Evolutionary conservation across 2,329 filamentous ascomycete species (phyloP), one percentile per base, ranked within the genome.

Genomic region (Talaromyces sp.): DNA sequence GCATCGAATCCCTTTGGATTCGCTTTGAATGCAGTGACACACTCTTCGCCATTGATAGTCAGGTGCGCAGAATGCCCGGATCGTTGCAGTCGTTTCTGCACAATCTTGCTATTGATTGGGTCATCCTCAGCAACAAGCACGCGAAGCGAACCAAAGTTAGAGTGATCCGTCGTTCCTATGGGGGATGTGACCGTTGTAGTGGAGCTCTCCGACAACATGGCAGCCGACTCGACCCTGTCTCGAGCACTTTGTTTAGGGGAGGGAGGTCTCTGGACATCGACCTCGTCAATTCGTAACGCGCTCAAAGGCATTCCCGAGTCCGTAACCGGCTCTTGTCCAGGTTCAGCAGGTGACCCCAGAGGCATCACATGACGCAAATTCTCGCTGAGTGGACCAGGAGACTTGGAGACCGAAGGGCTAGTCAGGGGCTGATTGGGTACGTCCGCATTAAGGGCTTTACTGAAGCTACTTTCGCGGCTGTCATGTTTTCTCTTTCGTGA

Each of bases 51-150:
- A 64, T 96, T 96, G 41, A 89, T 82, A 0, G 90, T 90, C 64
- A 93, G 81, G 38, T 83, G 78, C 0, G 95, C 88, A 0, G 82
- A 75, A 65, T 96, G 90, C 0, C 90, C 89, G 1, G 86, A 75
- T 68, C 89, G 92, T 69, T 95, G 89, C 3, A 96, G 74, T 13
- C 92, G 80, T 68, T 96, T 96, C 68, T 86, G 85, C 46, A 96
- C 78, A 49, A 96, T 90, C 62, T 86, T 89, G 74, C 90, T 90
- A 67, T 96, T 96, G 66, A 96, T 87, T 0, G 91, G 90, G 67
- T 96, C 91, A 66, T 96, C 92, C 69, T 96, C 92, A 0, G 92
- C 92, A 38, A 96, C 85, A 24, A 96, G 79, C 2, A 96, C 85
- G 19, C 65, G 67, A 9, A 72, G 65, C 4, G 62, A 46, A 5